These are phyloP conservation scores for Cladosporium halotolerans DNA, from an alignment of 2,329 filamentous ascomycete genomes.

Conservation along the genomic window DNA sequence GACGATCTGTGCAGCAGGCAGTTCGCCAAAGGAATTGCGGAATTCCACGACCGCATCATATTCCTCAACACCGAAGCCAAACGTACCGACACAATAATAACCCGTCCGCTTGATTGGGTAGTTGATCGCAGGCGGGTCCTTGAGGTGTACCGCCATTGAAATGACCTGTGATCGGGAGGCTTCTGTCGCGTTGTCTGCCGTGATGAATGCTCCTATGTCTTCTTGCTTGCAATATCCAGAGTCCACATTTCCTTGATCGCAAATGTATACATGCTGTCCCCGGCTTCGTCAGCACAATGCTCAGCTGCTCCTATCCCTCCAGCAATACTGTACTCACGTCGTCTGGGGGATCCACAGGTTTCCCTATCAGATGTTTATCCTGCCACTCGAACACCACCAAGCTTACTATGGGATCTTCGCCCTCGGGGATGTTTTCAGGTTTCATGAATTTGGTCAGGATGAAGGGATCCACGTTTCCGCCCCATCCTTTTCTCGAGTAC, in stretches of 20 bases:
- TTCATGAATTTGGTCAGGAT: slow-evolving; percentile 76
- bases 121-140: slow-evolving; percentile 65
- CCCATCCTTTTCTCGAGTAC: slow-evolving; percentile 88
- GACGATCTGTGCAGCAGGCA: slow-evolving; percentile 89
- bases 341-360: slow-evolving; percentile 50
- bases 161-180: slow-evolving; percentile 65
- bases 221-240: slow-evolving; percentile 66
- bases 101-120: slow-evolving; percentile 86
- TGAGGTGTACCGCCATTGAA: slow-evolving; percentile 76
- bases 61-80: slow-evolving; percentile 58
- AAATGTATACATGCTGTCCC: slow-evolving; percentile 61
- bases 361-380: slow-evolving; percentile 73
- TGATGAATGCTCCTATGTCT: slow-evolving; percentile 78
- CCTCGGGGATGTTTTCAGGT: slow-evolving; percentile 47
- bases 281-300: slow-evolving; percentile 12
- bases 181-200: slow-evolving; percentile 68
- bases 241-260: slow-evolving; percentile 64
- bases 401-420: slow-evolving; percentile 70
- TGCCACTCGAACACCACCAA: slow-evolving; percentile 91
- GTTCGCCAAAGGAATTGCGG: slow-evolving; percentile 91
- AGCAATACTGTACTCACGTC: slow-evolving; percentile 41
- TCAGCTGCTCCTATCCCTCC: neutral
- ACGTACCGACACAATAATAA: slow-evolving; percentile 89
- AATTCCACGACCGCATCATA: slow-evolving; percentile 85
- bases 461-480: slow-evolving; percentile 79